Conservation (phyloP, 2,329 filamentous ascomycete genomes). For the Monilinia fructigena region DNA sequence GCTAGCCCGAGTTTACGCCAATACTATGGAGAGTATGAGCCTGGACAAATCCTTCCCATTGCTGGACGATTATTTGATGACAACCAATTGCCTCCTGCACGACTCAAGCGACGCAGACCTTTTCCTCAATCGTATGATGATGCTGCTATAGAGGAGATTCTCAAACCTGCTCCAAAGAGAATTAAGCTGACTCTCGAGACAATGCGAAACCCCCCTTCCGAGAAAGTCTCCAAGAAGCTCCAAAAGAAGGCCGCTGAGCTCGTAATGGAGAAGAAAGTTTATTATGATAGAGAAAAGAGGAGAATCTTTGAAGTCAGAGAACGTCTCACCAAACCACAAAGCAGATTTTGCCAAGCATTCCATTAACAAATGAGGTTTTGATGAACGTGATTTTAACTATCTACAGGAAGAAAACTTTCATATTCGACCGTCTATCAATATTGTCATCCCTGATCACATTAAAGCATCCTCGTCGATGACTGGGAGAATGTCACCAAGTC, state of each 20-base stretch:
- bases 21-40: constrained; percentile 30
- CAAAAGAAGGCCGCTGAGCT: background rate
- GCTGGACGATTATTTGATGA: constrained; percentile 27
- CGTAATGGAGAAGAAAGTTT: background rate
- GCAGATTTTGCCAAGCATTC: constrained; percentile 16
- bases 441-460: constrained; percentile 82
- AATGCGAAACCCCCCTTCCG: background rate
- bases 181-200: background rate
- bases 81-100: constrained; percentile 6
- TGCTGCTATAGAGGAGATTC: background rate
- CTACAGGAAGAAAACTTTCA: constrained; percentile 84
- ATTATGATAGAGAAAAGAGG: background rate
- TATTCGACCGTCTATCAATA: constrained; percentile 77
- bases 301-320: constrained; percentile 20
- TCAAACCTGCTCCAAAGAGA: constrained; percentile 12
- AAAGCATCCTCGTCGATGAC: constrained; percentile 95
- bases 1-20: constrained; percentile 19
- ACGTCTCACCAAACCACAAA: constrained; percentile 11
- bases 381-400: constrained; percentile 21
- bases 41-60: constrained; percentile 27
- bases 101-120: constrained; percentile 10
- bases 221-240: background rate
- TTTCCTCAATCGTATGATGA: constrained; percentile 8
- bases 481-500: constrained; percentile 99
- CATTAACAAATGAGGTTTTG: background rate